Evolutionary conservation across 345 rosid species (phyloP).

Genomic region (Camelina laxa): DNA sequence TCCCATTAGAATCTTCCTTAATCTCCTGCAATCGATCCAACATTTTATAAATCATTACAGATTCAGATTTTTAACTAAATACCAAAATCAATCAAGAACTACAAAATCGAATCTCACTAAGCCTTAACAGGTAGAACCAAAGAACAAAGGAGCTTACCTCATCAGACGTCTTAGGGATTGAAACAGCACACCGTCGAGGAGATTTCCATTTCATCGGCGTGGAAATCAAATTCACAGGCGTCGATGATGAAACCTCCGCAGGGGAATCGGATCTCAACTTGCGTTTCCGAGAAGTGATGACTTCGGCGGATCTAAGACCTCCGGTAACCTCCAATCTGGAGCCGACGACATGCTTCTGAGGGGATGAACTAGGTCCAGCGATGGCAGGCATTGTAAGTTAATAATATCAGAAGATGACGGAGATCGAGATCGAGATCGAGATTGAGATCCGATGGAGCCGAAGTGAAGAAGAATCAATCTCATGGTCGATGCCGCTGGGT

Average conservation of each 20-base stretch:
- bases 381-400: slow-evolving; percentile 64
- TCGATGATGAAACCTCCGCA: slow-evolving; percentile 21
- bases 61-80: background rate
- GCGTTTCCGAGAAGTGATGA: slow-evolving; percentile 57
- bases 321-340: slow-evolving; percentile 42
- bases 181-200: slow-evolving; percentile 53
- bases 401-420: background rate
- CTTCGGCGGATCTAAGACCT: slow-evolving; percentile 44
- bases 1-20: slow-evolving; percentile 39
- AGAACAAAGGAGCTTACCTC: slow-evolving; percentile 23
- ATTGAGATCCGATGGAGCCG: background rate
- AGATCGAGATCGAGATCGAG: slow-evolving; percentile 7
- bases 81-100: background rate
- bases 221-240: slow-evolving; percentile 20
- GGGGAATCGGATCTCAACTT: slow-evolving; percentile 56
- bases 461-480: slow-evolving; percentile 34
- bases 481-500: slow-evolving; percentile 39
- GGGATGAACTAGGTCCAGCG: slow-evolving; percentile 51
- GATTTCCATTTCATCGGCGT: slow-evolving; percentile 57
- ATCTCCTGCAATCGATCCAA: slow-evolving; percentile 38
- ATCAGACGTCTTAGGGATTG: slow-evolving; percentile 43
- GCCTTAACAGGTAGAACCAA: background rate
- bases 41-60: background rate
- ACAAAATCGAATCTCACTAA: background rate
- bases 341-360: slow-evolving; percentile 42